Base-by-base conservation (phyloP, 352 stramenopile genomes). In the Bremia lactucae region DNA sequence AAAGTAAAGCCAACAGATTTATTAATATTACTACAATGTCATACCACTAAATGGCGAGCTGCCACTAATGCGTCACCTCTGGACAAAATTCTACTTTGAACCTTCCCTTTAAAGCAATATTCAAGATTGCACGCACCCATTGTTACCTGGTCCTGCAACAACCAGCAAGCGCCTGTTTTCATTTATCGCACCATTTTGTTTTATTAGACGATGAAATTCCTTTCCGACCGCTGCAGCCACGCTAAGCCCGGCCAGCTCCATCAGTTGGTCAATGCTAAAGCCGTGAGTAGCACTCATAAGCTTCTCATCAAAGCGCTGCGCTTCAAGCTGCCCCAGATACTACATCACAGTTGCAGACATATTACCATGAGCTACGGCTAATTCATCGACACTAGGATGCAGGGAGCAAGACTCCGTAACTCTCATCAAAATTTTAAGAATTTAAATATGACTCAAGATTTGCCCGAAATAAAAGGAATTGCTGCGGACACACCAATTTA, bases 11-110 rank as follows among this genome's bases (percentile, higher is more conserved):
- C n/a, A n/a, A n/a, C n/a, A n/a, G n/a, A n/a, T n/a, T n/a, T n/a
- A 14, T 14, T 13, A 33, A 33, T 33, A 33, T 13, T 33, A 14
- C 11, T 33, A 23, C 14, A 16, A 13, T 2, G 4, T 0, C 22
- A 10, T 47, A 89, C 79, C 71, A 89, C 83, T 8, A 99, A 72
- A 64, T 99, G 96, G 10, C 97, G 80, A 15, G 96, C 95, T 36
- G 96, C 96, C 0, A 99, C 97, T 10, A 99, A 72, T 13, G 95
- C 97, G 62, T 99, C 97, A 7, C 97, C 97, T 16, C 80, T 89
- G 39, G 0, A 26, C 29, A 45, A 8, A 14, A 6, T 16, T 24
- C 33, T 23, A 46, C 10, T 31, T 5, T 42, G 9, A 25, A 36
- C 16, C 1, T 16, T 16, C 3, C 2, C 7, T 28, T 14, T 44